Conservation (phyloP, 108 stramenopile species). For the Fragilaria radians region DNA sequence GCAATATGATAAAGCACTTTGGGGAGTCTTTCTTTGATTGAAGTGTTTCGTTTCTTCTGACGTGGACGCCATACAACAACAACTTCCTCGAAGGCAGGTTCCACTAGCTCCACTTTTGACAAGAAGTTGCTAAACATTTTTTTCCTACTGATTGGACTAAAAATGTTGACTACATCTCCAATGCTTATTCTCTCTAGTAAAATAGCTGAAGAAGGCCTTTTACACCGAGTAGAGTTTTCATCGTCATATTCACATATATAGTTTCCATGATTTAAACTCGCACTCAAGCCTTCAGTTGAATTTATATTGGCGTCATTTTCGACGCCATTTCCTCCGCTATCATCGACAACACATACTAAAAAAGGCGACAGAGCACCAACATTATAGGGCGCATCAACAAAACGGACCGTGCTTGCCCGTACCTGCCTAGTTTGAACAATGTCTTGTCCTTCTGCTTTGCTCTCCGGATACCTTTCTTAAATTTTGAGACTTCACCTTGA, state of each 20-base stretch:
- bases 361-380: conserved; percentile 53
- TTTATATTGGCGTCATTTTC: not conserved
- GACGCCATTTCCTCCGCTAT: conserved; percentile 3
- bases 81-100: conserved; percentile 79
- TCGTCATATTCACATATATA: conserved; percentile 41
- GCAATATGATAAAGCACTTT: conserved; percentile 53
- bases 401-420: conserved; percentile 50
- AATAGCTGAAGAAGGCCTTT: conserved; percentile 20
- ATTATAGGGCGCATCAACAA: conserved; percentile 33
- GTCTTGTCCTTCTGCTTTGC: conserved; percentile 13
- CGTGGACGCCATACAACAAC: conserved; percentile 65
- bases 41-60: conserved; percentile 13
- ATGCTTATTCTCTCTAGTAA: conserved; percentile 74
- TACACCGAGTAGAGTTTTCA: not conserved
- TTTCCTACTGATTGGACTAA: conserved; percentile 41
- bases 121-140: conserved; percentile 43
- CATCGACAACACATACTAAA: conserved; percentile 35
- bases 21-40: conserved; percentile 30
- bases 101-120: conserved; percentile 53
- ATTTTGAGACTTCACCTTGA: not conserved
- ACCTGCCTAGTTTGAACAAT: conserved; percentile 46
- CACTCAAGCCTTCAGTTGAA: conserved; percentile 20
- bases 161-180: conserved; percentile 63
- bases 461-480: not conserved
- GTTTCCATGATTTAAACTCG: conserved; percentile 15